Conservation (phyloP, 805 yeast genomes). For the Metschnikowia cerradonensis region DNA sequence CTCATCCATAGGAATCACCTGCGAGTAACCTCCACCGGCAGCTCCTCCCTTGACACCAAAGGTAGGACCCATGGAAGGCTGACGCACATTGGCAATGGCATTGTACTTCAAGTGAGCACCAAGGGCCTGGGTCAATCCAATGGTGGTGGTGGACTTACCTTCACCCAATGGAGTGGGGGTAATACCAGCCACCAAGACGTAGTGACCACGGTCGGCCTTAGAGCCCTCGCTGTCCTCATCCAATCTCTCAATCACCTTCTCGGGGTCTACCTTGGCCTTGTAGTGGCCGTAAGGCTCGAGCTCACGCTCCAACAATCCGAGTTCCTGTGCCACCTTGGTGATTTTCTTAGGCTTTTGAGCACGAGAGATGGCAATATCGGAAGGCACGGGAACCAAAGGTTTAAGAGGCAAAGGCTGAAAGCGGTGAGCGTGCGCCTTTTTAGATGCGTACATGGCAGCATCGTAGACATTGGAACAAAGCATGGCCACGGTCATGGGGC, state of each 20-base stretch:
- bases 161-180: slow-evolving; percentile 98
- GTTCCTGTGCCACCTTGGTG: slow-evolving; percentile 67
- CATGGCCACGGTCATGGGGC: slow-evolving; percentile 99
- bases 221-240: slow-evolving; percentile 66
- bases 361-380: slow-evolving; percentile 87
- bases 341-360: slow-evolving; percentile 84
- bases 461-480: slow-evolving; percentile 75
- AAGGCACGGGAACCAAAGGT: slow-evolving; percentile 66
- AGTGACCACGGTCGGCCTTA: slow-evolving; percentile 68
- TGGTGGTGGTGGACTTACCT: slow-evolving; percentile 95
- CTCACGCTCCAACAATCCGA: slow-evolving; percentile 75
- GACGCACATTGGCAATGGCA: slow-evolving; percentile 92
- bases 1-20: slow-evolving; percentile 98
- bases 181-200: slow-evolving; percentile 91
- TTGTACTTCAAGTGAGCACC: slow-evolving; percentile 84
- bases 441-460: slow-evolving; percentile 65
- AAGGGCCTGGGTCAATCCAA: slow-evolving; percentile 94
- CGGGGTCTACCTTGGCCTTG: slow-evolving; percentile 78
- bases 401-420: slow-evolving; percentile 55
- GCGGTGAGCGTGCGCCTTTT: slow-evolving; percentile 44
- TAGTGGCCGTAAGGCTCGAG: slow-evolving; percentile 83
- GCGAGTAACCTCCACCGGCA: slow-evolving; percentile 98
- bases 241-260: slow-evolving; percentile 37
- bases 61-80: slow-evolving; percentile 98
- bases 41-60: slow-evolving; percentile 99